These are phyloP conservation scores for Alternaria sp. DNA, from an alignment of 2,329 filamentous ascomycete species.

Conservation along the genomic window DNA sequence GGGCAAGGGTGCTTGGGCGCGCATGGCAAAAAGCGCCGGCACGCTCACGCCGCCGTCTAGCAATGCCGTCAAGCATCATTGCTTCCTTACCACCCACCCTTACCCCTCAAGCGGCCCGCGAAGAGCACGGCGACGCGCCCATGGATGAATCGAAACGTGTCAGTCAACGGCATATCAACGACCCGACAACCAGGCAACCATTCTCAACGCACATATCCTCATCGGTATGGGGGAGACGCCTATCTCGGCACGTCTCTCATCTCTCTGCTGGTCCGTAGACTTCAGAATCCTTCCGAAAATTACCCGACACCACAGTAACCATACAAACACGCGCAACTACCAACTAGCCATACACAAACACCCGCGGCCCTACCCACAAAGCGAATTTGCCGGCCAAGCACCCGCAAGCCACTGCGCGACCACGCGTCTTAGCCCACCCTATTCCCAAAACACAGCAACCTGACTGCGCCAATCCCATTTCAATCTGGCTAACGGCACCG, in stretches of 20 bases:
- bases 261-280: not conserved
- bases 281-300: conserved; percentile 5
- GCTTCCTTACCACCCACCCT: conserved; percentile 13
- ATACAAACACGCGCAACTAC: not conserved
- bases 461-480: conserved; percentile 3
- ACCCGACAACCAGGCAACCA: conserved; percentile 11
- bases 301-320: conserved; percentile 2
- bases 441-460: conserved; percentile 4
- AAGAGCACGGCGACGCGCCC: conserved; percentile 30
- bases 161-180: conserved; percentile 3
- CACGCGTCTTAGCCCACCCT: conserved; percentile 6
- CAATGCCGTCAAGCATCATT: conserved; percentile 20
- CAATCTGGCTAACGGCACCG: conserved; percentile 4
- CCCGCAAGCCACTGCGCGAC: conserved; percentile 16
- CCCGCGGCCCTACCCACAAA: conserved; percentile 7
- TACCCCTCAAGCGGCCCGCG: conserved; percentile 18
- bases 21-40: conserved; percentile 17
- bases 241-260: conserved; percentile 1
- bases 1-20: conserved; percentile 2
- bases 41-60: conserved; percentile 16
- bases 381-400: conserved; percentile 13
- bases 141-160: conserved; percentile 11
- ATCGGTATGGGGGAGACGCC: conserved; percentile 10
- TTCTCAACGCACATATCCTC: not conserved
- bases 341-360: conserved; percentile 2